Conservation (phyloP, 2,329 filamentous ascomycete species). For the Verticillium tricorpus region DNA sequence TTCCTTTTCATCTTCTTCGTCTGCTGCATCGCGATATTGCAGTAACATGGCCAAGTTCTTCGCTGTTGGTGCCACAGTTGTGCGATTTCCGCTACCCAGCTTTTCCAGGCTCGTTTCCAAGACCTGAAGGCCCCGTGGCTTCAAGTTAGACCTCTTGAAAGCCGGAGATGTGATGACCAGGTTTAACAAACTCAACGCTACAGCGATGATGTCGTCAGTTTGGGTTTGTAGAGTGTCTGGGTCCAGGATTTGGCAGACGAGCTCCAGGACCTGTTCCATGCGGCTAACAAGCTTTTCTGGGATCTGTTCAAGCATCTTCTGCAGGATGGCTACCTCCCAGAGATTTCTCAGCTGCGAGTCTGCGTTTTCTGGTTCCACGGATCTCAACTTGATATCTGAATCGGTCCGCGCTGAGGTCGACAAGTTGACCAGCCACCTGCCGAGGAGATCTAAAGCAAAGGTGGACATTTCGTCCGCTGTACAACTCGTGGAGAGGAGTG, state of each 20-base stretch:
- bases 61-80: slow-evolving; percentile 47
- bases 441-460: slow-evolving; percentile 56
- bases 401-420: slow-evolving; percentile 18
- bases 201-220: slow-evolving; percentile 43
- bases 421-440: slow-evolving; percentile 46
- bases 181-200: slow-evolving; percentile 58
- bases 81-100: slow-evolving; percentile 32
- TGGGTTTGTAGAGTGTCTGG: slow-evolving; percentile 35
- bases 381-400: slow-evolving; percentile 18
- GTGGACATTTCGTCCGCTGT: slow-evolving; percentile 53
- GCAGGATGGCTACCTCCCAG: slow-evolving; percentile 56
- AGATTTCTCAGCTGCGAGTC: slow-evolving; percentile 44
- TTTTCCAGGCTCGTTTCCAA: slow-evolving; percentile 45
- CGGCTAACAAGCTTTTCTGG: slow-evolving; percentile 60
- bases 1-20: slow-evolving; percentile 33
- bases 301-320: slow-evolving; percentile 59
- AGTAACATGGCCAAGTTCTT: slow-evolving; percentile 52
- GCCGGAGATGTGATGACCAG: slow-evolving; percentile 53
- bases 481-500: slow-evolving; percentile 43
- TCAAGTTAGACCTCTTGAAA: slow-evolving; percentile 46
- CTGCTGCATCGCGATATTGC: slow-evolving; percentile 49
- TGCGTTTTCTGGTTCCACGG: slow-evolving; percentile 20
- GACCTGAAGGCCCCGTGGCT: slow-evolving; percentile 32
- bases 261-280: slow-evolving; percentile 59
- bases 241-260: slow-evolving; percentile 57